A percentile compares a stretch with the other conserved stretches of the same genome.
Evolutionary conservation across 176 grass and related monocot genomes (phyloP).

Genomic region (Leersia perrieri): DNA sequence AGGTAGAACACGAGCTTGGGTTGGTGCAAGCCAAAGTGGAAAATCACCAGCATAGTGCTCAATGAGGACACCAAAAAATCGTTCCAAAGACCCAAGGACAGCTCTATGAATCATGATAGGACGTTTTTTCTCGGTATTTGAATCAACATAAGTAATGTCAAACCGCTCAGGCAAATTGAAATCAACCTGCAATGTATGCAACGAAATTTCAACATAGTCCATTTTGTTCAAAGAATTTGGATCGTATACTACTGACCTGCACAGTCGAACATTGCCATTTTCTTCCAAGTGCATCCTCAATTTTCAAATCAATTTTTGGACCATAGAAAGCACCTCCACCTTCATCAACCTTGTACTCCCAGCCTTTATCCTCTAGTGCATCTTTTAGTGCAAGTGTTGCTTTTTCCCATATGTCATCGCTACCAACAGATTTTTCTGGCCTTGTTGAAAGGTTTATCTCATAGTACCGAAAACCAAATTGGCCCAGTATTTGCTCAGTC

Average conservation of each 20-base stretch:
- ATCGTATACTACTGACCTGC: slow-evolving; percentile 56
- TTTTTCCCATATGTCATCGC: slow-evolving; percentile 89
- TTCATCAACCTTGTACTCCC: slow-evolving; percentile 92
- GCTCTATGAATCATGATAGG: slow-evolving; percentile 99
- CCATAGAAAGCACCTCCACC: slow-evolving; percentile 97
- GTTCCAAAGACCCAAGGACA: slow-evolving; percentile 83
- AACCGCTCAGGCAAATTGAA: slow-evolving; percentile 91
- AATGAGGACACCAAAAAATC: slow-evolving; percentile 92
- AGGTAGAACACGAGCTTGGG: slow-evolving; percentile 81
- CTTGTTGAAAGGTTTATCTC: slow-evolving; percentile 92
- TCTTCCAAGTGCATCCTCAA: slow-evolving; percentile 92
- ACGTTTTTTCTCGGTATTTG: slow-evolving; percentile 69
- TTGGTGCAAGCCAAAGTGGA: slow-evolving; percentile 93
- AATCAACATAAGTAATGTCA: slow-evolving; percentile 87
- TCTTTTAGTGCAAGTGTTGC: slow-evolving; percentile 80
- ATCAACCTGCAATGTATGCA: slow-evolving; percentile 62
- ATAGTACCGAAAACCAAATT: slow-evolving; percentile 83
- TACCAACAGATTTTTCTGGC: slow-evolving; percentile 87
- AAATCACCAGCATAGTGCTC: slow-evolving; percentile 98
- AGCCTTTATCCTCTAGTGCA: slow-evolving; percentile 84
- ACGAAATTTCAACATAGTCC: neutral
- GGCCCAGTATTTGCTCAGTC: slow-evolving; percentile 82
- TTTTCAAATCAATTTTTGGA: slow-evolving; percentile 98
- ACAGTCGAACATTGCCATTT: slow-evolving; percentile 99
- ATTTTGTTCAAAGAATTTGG: neutral